Percentiles rank a stretch among this genome's conserved stretches.
Conservation (phyloP, 2,329 filamentous ascomycete species). For the Neurospora sp. region DNA sequence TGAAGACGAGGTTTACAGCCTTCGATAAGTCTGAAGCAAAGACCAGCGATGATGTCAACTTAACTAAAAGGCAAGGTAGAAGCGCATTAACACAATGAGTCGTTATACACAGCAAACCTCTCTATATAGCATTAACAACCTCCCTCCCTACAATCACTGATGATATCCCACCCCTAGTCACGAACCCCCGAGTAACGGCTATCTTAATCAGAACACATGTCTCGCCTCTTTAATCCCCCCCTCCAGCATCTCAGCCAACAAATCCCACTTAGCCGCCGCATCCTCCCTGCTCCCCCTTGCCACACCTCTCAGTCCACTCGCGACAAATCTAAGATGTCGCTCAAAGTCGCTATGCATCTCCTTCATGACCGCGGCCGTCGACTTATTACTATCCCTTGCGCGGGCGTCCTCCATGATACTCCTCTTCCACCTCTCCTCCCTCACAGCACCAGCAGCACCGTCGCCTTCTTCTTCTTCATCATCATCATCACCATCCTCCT, state of each 20-base stretch:
- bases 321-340: slow-evolving; percentile 58
- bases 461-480: slow-evolving; percentile 11
- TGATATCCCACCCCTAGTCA: not conserved
- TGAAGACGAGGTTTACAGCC: not conserved
- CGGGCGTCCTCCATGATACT: slow-evolving; percentile 12
- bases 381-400: slow-evolving; percentile 7
- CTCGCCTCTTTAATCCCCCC: slow-evolving; percentile 26
- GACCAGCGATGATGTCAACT: no score
- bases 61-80: no score
- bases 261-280: slow-evolving; percentile 60
- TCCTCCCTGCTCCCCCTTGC: slow-evolving; percentile 61
- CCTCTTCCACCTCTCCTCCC: slow-evolving; percentile 20
- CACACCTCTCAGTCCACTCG: slow-evolving; percentile 62
- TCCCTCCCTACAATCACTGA: not conserved
- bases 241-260: slow-evolving; percentile 71
- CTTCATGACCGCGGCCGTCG: slow-evolving; percentile 33
- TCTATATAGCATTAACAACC: not conserved
- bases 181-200: not conserved
- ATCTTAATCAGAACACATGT: not conserved
- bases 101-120: not conserved
- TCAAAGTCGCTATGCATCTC: slow-evolving; percentile 55
- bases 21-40: no score
- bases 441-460: not conserved
- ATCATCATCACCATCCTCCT: slow-evolving; percentile 21
- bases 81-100: not conserved